Base-by-base conservation (phyloP, 768 basidiomycete genomes). In the Chalciporus sphaerocephalus region DNA sequence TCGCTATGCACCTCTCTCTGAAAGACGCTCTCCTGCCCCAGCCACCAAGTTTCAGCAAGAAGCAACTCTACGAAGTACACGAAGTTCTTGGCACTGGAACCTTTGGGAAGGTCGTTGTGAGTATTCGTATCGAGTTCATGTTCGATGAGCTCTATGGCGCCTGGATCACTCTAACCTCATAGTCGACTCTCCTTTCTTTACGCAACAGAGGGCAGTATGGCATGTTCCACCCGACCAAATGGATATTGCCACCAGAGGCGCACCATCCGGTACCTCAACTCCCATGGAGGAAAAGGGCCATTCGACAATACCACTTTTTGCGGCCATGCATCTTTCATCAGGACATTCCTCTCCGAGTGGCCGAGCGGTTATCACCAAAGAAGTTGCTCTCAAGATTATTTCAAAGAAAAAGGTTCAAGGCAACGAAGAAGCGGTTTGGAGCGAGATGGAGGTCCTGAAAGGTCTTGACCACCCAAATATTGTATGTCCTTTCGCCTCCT, bases 351-450 rank as follows among this genome's bases (percentile, higher is more conserved):
- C 66, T 1, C 65, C 70, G 5, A 48, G 45, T 15, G 36, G 50
- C 32, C 53, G 65, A 50, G 42, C 53, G 3, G 66, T 70, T 2
- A 56, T 78, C 13, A 76, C 70, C 13, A 83, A 88, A 60, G 85
- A 88, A 5, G 89, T 92, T 2, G 90, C 89, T 5, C 68, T 87
- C 54, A 96, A 96, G 69, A 79, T 94, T 48, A 96, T 99, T 46
- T 76, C 87, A 5, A 98, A 97, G 79, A 94, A 95, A 70, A 89
- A 90, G 56, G 91, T 96, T 43, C 92, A 92, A 64, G 88, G 90
- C 9, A 91, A 94, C 56, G 91, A 94, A 61, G 77, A 72, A 35
- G 81, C 80, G 42, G 92, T 98, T 0, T 92, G 90, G 82, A 79
- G 82, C 6, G 96, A 99, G 70, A 95, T 98, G 85, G 82, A 91